Percentiles rank a stretch among this genome's conserved stretches.
Conservation (phyloP, 139 green algal species). For the Chloropicon primus region DNA sequence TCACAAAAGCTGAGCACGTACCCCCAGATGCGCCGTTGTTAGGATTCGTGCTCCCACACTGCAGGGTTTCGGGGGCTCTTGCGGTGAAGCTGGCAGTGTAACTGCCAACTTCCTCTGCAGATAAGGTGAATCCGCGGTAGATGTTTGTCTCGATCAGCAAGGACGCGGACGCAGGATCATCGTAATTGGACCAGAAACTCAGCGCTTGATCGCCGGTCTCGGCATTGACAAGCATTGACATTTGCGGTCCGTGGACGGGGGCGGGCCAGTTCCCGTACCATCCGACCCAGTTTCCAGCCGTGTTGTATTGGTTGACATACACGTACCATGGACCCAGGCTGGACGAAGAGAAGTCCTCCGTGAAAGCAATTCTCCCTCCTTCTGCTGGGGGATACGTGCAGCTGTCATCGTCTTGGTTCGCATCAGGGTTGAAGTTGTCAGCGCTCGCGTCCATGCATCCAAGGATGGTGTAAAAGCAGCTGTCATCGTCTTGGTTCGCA, state of each 20-base stretch:
- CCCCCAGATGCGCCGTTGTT: background rate
- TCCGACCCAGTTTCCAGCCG: background rate
- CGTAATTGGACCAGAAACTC: background rate
- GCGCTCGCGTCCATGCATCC: background rate
- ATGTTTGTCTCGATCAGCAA: background rate
- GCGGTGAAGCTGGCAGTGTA: background rate
- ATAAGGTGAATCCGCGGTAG: background rate
- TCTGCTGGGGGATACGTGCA: background rate
- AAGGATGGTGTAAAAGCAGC: too few species aligned
- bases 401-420: background rate
- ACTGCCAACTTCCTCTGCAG: background rate
- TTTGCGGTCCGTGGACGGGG: background rate
- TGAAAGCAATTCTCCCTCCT: too few species aligned
- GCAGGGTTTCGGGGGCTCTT: background rate
- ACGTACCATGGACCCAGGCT: too few species aligned
- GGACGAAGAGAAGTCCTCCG: background rate
- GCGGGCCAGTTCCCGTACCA: background rate
- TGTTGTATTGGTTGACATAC: background rate
- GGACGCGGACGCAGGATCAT: background rate
- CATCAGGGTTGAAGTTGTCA: background rate
- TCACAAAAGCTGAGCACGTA: background rate
- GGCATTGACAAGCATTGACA: background rate
- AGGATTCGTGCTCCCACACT: background rate
- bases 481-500: too few species aligned
- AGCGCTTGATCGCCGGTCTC: background rate